These are phyloP conservation scores for Coprinellus micaceus DNA, from an alignment of 768 basidiomycete species.

Conservation along the genomic window DNA sequence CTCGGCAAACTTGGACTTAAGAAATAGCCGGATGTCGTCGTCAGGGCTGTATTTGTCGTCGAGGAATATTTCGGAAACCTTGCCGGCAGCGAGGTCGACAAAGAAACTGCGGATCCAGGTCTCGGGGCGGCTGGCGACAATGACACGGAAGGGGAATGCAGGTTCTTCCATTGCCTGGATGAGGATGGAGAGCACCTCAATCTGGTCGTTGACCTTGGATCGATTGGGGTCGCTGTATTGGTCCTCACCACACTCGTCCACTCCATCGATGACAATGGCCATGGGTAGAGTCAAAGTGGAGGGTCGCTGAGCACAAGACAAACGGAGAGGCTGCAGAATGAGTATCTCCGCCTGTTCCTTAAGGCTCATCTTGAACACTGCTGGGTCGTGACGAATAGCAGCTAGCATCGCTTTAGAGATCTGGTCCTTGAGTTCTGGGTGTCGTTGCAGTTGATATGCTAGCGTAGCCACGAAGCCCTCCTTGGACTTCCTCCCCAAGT, in stretches of 20 bases:
- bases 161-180: not conserved
- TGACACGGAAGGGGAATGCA: constrained; percentile 1
- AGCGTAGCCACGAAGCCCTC: not conserved
- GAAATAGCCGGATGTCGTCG: not conserved
- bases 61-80: not conserved
- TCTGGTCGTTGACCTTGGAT: not conserved
- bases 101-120: not conserved
- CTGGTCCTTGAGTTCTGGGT: not conserved
- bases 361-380: not conserved
- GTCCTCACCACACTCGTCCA: constrained; percentile 2
- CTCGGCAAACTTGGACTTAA: not conserved
- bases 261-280: constrained; percentile 5
- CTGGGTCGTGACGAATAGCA: not conserved
- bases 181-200: not conserved
- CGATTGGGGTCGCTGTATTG: not conserved
- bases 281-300: not conserved
- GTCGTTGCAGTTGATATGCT: not conserved
- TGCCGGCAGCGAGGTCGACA: not conserved
- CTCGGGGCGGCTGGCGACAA: constrained; percentile 6
- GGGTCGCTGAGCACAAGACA: too few relatives aligned
- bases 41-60: not conserved
- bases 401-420: not conserved
- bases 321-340: not conserved
- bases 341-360: not conserved
- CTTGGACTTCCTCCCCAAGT: too few relatives aligned